Conservation (phyloP, 2,329 filamentous ascomycete species). For the Apiospora rasikravindrae region DNA sequence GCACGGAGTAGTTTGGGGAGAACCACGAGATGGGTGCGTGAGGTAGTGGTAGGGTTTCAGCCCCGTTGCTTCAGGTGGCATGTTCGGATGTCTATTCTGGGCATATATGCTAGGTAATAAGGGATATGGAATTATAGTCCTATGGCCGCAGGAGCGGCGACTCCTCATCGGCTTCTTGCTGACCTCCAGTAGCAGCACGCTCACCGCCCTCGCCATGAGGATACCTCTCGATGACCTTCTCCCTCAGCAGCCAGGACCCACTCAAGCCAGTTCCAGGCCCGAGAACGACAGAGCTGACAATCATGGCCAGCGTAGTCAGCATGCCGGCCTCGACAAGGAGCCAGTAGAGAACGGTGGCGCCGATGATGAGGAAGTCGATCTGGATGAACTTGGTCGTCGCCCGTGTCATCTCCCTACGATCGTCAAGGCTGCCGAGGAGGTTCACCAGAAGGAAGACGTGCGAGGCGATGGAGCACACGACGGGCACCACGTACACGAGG, state of each 20-base stretch:
- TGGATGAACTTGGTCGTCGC: slow-evolving; percentile 51
- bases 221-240: slow-evolving; percentile 29
- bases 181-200: not conserved
- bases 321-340: slow-evolving; percentile 56
- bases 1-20: not conserved
- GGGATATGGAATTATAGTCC: not conserved
- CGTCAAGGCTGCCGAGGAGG: slow-evolving; percentile 44
- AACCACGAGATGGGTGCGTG: not conserved
- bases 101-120: not conserved
- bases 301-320: slow-evolving; percentile 36
- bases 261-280: slow-evolving; percentile 46
- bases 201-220: not conserved
- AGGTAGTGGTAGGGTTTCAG: not conserved
- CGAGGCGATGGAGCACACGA: slow-evolving; percentile 48
- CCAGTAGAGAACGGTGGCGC: slow-evolving; percentile 58
- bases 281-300: slow-evolving; percentile 35
- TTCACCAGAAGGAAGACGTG: slow-evolving; percentile 50
- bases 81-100: not conserved
- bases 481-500: slow-evolving; percentile 52
- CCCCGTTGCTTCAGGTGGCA: not conserved
- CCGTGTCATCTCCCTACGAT: slow-evolving; percentile 56
- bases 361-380: slow-evolving; percentile 52
- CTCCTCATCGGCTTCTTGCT: slow-evolving; percentile 19
- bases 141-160: slow-evolving; percentile 20
- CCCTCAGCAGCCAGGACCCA: slow-evolving; percentile 30